phyloP scores from a whole-genome alignment of 1,284 basidiomycete species.

The Leccinum angustisporum region DNA sequence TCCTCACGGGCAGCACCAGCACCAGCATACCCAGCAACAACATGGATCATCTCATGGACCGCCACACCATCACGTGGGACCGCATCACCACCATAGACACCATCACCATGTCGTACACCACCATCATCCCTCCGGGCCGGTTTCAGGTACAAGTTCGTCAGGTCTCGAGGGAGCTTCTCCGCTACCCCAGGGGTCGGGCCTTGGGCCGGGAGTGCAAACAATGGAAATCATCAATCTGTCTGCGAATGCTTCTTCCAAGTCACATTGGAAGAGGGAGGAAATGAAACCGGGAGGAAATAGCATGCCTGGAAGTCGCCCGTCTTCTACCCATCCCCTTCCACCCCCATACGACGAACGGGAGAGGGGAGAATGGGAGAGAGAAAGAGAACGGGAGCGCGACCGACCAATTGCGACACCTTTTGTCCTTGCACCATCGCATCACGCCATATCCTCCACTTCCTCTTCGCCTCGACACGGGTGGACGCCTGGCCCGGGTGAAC shows the following conservation, averaged over 20 bases:
- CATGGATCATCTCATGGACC: constrained; percentile 31
- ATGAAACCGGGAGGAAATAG: constrained; percentile 24
- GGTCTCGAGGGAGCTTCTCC: constrained; percentile 22
- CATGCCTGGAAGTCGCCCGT: constrained; percentile 31
- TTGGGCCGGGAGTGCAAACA: constrained; percentile 32
- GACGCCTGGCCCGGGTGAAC: constrained; percentile 24
- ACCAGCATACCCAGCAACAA: constrained; percentile 36
- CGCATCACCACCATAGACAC: constrained; percentile 42
- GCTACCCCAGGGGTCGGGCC: constrained; percentile 19
- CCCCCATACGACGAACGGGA: constrained; percentile 30
- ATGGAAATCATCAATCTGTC: constrained; percentile 35
- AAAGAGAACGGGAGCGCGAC: constrained; percentile 26
- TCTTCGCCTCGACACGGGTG: constrained; percentile 34
- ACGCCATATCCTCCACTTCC: constrained; percentile 20
- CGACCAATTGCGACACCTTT: constrained; percentile 35
- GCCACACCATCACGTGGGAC: constrained; percentile 32
- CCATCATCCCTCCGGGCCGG: constrained; percentile 31
- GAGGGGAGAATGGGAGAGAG: constrained; percentile 22
- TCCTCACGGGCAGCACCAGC: constrained; percentile 25
- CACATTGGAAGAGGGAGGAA: constrained; percentile 34
- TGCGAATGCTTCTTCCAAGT: constrained; percentile 25
- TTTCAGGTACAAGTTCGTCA: constrained; percentile 17
- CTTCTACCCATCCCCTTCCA: constrained; percentile 32
- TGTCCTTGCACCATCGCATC: constrained; percentile 35
- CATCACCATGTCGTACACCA: constrained; percentile 48